These are phyloP conservation scores for Nothomitra cinnamomea DNA, from an alignment of 2,329 filamentous ascomycete species.

Conservation along the genomic window DNA sequence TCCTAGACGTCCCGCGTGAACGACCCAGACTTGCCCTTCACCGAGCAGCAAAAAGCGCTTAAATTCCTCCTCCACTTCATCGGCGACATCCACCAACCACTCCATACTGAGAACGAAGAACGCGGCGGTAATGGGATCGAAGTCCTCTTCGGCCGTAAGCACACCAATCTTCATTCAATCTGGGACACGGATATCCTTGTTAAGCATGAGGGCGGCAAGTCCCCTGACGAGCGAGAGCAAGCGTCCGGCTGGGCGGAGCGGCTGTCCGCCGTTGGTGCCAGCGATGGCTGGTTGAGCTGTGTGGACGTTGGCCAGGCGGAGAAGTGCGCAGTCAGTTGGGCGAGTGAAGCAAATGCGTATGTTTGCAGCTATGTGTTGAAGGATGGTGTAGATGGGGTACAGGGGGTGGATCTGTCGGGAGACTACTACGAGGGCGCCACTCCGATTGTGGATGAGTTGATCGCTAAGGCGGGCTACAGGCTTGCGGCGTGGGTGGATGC, in stretches of 20 bases:
- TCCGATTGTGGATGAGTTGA: neutral
- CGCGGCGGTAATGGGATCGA: constrained; percentile 51
- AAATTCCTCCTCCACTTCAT: constrained; percentile 54
- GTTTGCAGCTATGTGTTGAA: neutral
- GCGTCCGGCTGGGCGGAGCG: neutral
- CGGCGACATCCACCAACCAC: constrained; percentile 52
- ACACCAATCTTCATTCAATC: constrained; percentile 51
- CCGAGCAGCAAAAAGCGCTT: constrained; percentile 38
- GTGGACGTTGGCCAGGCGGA: neutral
- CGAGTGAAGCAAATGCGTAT: neutral
- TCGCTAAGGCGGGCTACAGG: neutral
- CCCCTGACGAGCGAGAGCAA: neutral
- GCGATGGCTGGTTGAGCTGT: neutral
- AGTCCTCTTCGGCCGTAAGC: constrained; percentile 40
- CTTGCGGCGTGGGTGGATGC: neutral
- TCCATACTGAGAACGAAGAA: constrained; percentile 46
- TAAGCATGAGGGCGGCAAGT: constrained; percentile 39
- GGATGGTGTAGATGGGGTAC: neutral
- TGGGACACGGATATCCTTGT: constrained; percentile 59
- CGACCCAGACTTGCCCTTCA: constrained; percentile 27
- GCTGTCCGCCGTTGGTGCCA: neutral
- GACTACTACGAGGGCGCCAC: neutral
- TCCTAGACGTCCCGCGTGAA: constrained; percentile 34
- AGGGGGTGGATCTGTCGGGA: neutral
- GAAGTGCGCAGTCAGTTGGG: neutral